Evolutionary conservation across 73 alveolate genomes (phyloP).

Genomic region (Stentor roeselii): DNA sequence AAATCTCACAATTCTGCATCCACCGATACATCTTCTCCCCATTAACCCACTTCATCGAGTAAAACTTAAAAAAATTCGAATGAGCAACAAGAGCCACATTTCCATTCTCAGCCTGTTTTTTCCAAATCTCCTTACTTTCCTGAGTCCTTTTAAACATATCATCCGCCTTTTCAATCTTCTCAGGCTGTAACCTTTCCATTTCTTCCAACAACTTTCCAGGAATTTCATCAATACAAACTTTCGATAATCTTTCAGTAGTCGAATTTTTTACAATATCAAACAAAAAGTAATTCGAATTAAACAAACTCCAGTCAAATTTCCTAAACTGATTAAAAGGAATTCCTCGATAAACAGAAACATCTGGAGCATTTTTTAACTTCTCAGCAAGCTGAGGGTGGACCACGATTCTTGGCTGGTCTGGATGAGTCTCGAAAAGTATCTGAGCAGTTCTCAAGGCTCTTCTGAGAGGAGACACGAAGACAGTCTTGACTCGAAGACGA

Average conservation of each 20-base stretch:
- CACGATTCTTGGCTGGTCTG: not conserved
- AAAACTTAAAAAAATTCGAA: conserved; percentile 24
- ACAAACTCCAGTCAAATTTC: conserved; percentile 16
- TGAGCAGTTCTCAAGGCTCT: conserved; percentile 20
- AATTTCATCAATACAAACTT: not conserved
- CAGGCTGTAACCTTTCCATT: conserved; percentile 1
- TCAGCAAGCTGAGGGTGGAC: conserved; percentile 21
- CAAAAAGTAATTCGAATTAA: not conserved
- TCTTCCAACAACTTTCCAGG: conserved; percentile 3
- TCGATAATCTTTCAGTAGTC: not conserved
- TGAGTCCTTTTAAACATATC: conserved; percentile 10
- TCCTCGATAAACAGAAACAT: conserved; percentile 12
- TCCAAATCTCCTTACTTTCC: conserved; percentile 19
- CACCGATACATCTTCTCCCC: not conserved
- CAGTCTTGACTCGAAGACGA: not conserved
- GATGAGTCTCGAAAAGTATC: conserved; percentile 18
- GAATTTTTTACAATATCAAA: not conserved
- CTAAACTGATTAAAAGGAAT: not conserved
- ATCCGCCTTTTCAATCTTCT: conserved; percentile 1
- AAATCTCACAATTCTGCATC: conserved; percentile 22
- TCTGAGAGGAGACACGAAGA: conserved; percentile 4
- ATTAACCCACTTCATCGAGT: not conserved
- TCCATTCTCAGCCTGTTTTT: conserved; percentile 9
- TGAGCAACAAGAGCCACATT: conserved; percentile 16
- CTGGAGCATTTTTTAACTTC: conserved; percentile 21